Percentiles rank a stretch among this genome's conserved stretches.
Evolutionary conservation across 441 rosid species (phyloP).

Genomic region (Gossypium schwendimanii): DNA sequence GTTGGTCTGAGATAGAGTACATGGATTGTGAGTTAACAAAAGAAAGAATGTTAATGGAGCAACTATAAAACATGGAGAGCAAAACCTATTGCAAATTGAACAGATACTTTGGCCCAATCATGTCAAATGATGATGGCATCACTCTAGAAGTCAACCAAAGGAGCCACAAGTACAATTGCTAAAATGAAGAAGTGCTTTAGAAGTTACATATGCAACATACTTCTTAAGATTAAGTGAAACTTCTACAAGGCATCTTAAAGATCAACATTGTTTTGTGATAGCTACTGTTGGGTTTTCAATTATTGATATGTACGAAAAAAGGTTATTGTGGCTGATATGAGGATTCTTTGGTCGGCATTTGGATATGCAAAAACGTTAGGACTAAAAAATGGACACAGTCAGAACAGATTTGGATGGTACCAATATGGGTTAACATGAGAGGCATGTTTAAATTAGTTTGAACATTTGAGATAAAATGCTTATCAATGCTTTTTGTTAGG

Average conservation of each 20-base stretch:
- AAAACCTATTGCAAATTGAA: background rate
- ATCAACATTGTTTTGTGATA: background rate
- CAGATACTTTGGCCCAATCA: background rate
- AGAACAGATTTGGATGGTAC: background rate
- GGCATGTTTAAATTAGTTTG: background rate
- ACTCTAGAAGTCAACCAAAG: background rate
- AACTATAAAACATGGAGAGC: background rate
- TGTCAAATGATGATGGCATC: background rate
- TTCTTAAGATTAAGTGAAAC: background rate
- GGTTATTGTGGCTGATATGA: background rate
- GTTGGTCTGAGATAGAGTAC: background rate
- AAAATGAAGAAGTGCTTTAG: background rate
- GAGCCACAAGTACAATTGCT: background rate
- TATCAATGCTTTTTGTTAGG: background rate
- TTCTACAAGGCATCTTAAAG: background rate
- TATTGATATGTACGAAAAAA: background rate
- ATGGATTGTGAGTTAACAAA: background rate
- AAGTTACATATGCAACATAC: background rate
- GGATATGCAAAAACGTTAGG: background rate
- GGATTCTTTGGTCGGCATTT: background rate
- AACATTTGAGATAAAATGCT: background rate
- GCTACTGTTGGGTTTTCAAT: background rate
- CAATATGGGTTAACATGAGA: background rate
- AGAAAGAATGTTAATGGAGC: background rate
- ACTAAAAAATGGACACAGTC: background rate